A percentile compares a stretch with the other conserved stretches of the same genome.
phyloP scores from a whole-genome alignment of 495 filamentous ascomycete species.

The Rostrohypoxylon terebratum region DNA sequence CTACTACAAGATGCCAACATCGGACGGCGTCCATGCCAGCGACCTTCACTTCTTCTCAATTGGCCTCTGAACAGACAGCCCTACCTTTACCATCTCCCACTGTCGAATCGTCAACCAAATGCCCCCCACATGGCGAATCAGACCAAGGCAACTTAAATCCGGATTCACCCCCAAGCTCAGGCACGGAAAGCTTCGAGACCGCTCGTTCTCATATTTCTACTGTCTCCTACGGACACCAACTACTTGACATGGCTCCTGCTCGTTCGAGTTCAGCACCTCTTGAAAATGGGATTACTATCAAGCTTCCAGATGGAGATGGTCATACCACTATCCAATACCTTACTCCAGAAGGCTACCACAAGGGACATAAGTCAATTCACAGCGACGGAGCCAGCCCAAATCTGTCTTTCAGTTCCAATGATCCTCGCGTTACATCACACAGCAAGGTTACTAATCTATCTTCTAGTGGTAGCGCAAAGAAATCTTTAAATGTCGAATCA shows the following conservation, averaged over 20 bases:
- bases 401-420: constrained; percentile 7
- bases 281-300: not conserved
- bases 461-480: constrained; percentile 67
- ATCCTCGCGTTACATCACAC: not conserved
- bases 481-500: constrained; percentile 93
- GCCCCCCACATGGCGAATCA: not conserved
- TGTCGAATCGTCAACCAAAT: not conserved
- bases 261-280: not conserved
- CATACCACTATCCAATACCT: not conserved
- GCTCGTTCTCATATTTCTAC: not conserved
- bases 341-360: not conserved
- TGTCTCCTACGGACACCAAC: not conserved
- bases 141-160: not conserved
- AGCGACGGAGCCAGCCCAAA: constrained; percentile 3
- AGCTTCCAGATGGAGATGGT: not conserved
- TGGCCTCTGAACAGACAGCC: not conserved
- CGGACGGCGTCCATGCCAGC: not conserved
- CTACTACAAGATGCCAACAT: not conserved
- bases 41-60: not conserved
- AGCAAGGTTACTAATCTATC: constrained; percentile 17
- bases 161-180: not conserved
- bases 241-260: not conserved
- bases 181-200: not conserved
- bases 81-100: not conserved
- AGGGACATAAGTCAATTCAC: not conserved